Evolutionary conservation across 192 early-diverging fungal species (phyloP).

Genomic region (Dissophora ornata): DNA sequence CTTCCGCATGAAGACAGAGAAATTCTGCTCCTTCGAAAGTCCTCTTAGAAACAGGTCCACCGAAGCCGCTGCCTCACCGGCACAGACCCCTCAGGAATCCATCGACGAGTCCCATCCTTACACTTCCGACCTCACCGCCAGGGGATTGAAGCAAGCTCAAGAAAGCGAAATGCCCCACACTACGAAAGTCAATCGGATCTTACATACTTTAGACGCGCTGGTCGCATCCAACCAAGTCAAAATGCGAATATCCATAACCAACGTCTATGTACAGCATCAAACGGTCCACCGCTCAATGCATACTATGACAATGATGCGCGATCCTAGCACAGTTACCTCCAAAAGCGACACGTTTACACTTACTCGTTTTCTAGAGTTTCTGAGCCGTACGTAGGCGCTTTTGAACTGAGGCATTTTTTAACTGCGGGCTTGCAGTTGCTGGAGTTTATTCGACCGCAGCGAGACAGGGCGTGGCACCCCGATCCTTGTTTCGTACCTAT

Average conservation of each 20-base stretch:
- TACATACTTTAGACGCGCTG: constrained; percentile 31
- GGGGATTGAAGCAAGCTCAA: not conserved
- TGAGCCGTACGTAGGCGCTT: no score
- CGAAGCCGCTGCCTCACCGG: not conserved
- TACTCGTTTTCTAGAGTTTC: no score
- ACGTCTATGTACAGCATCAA: not conserved
- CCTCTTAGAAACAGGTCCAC: constrained; percentile 20
- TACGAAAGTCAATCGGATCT: constrained; percentile 10
- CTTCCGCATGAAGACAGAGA: not conserved
- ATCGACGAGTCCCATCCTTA: constrained; percentile 1
- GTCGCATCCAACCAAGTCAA: no score
- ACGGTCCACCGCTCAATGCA: not conserved
- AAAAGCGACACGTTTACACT: no score
- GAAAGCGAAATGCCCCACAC: constrained; percentile 1
- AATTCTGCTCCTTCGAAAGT: constrained; percentile 17
- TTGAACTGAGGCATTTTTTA: no score
- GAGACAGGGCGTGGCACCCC: no score
- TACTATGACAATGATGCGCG: no score
- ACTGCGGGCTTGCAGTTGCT: no score
- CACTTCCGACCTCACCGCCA: not conserved
- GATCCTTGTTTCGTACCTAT: no score
- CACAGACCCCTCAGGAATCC: constrained; percentile 15
- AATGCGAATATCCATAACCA: no score
- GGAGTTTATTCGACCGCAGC: no score
- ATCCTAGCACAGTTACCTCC: no score